Base-by-base conservation (phyloP, 768 basidiomycete genomes). In the Boletus tomentosulus region DNA sequence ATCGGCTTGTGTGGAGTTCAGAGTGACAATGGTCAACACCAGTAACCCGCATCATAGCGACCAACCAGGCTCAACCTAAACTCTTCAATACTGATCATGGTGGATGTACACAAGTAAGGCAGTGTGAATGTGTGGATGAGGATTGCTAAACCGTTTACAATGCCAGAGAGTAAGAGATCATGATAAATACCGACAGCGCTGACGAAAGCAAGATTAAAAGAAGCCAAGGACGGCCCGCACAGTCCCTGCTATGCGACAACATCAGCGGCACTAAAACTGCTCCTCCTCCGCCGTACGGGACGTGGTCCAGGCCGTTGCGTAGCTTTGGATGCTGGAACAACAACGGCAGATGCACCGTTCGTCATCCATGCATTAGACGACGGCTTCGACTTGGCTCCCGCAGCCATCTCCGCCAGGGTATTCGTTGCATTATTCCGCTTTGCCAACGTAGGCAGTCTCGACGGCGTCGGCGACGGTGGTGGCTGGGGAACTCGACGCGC, bases 261-360 rank as follows among this genome's bases (percentile, higher is more conserved):
- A 67, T 93, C 91, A 4, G 87, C 90, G 52, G 85, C 78, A 66
- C 92, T 92, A 70, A 93, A 93, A 62, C 92, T 93, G 65, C 91
- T 92, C 55, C 91, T 77, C 64, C 91, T 75, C 57, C 89, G 79
- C 58, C 89, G 78, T 47, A 90, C 81, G 41, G 76, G 86, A 49
- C 91, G 78, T 56, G 91, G 72, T 2, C 85, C 83, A 8, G 91
- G 91, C 37, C 89, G 82, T 57, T 81, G 85, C 1, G 83, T 66
- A 6, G 62, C 78, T 67, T 88, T 92, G 37, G 83, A 80, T 15
- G 80, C 81, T 19, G 87, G 84, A 13, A 84, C 81, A 38, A 92
- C 86, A 34, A 91, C 83, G 3, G 84, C 81, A 6, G 68, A 50
- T 77, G 78, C 77, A 64, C 86, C 85, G 38, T 82, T 83, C 58